Conservation (phyloP, 768 basidiomycete genomes). For the Clitopilus passeckerianus region DNA sequence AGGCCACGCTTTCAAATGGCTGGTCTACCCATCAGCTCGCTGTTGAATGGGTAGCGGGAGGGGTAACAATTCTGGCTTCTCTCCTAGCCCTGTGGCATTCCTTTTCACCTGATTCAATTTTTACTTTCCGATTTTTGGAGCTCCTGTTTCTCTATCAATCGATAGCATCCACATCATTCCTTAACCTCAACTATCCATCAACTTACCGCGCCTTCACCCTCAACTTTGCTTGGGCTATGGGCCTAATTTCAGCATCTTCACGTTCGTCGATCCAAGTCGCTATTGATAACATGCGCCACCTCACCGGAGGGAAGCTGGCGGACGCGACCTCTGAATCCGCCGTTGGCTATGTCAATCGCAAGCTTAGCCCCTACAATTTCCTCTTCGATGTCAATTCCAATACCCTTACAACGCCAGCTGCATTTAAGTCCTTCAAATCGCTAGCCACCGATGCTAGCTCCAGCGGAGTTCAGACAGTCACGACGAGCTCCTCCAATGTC, state of each 20-base stretch:
- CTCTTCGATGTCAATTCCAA: not conserved
- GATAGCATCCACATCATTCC: constrained; percentile 73
- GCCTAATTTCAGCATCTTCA: constrained; percentile 54
- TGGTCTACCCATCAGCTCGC: constrained; percentile 71
- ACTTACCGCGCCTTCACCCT: constrained; percentile 76
- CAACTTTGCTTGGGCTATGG: constrained; percentile 90
- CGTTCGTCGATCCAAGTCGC: constrained; percentile 63
- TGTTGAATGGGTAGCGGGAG: constrained; percentile 77
- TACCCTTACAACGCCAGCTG: not conserved
- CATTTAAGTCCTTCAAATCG: constrained; percentile 1
- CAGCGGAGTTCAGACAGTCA: constrained; percentile 57
- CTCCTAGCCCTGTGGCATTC: constrained; percentile 65
- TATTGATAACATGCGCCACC: constrained; percentile 77
- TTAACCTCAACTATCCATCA: constrained; percentile 84
- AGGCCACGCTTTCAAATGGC: constrained; percentile 89
- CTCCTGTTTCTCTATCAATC: constrained; percentile 80
- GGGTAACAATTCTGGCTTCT: constrained; percentile 55
- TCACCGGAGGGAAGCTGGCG: constrained; percentile 74
- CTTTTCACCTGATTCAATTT: constrained; percentile 45
- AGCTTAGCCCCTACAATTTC: constrained; percentile 73
- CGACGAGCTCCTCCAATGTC: constrained; percentile 54
- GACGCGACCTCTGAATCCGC: constrained; percentile 56
- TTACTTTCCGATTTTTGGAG: constrained; percentile 78
- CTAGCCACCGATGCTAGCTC: constrained; percentile 5
- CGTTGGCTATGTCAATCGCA: constrained; percentile 75